Evolutionary conservation across 441 rosid species (phyloP), one percentile per base, ranked within the genome.

Genomic region (Eruca vesicaria): DNA sequence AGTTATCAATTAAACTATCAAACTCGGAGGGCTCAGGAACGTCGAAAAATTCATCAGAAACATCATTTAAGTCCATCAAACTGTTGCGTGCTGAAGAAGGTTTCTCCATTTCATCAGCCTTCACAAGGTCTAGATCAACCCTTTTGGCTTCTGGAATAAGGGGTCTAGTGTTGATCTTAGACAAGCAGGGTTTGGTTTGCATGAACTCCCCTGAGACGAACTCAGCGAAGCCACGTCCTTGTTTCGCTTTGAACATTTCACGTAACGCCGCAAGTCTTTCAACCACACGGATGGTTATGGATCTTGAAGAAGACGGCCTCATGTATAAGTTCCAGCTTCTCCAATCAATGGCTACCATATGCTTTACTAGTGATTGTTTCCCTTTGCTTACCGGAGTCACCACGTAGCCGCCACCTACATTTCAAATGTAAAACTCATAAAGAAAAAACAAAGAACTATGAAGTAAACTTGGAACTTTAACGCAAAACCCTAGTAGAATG

Each of bases 341-440:
- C 98, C 99, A 93, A 76, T 96, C 94, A 59, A 90, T 80, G 28
- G 99, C 86, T 62, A 96, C 88, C 99, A 96, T 96, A 83, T 93
- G 98, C 71, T 89, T 96, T 29, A 96, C 97, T 48, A 87, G 69
- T 29, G 99, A 87, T 56, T 86, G 85, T 59, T 80, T 86, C 66
- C 95, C 98, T 68, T 91, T 82, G 79, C 82, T 81, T 29, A 82
- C 78, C 2, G 98, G 99, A 76, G 89, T 83, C 65, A 93, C 81
- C 19, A 96, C 97, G 68, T 84, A 96, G 59, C 99, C 98, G 60
- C 97, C 97, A 85, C 99, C 99, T 96, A 84, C 82, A 72, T 72
- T 66, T 10, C 57, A 11, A 43, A 5, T 16, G 23, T 65, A 35
- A 14, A 14, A 14, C 33, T n/a, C n/a, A 62, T 29, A 52, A 48